These are phyloP conservation scores for Blastocladiella emersonii DNA, from an alignment of 371 early-diverging fungal genomes.

Conservation along the genomic window DNA sequence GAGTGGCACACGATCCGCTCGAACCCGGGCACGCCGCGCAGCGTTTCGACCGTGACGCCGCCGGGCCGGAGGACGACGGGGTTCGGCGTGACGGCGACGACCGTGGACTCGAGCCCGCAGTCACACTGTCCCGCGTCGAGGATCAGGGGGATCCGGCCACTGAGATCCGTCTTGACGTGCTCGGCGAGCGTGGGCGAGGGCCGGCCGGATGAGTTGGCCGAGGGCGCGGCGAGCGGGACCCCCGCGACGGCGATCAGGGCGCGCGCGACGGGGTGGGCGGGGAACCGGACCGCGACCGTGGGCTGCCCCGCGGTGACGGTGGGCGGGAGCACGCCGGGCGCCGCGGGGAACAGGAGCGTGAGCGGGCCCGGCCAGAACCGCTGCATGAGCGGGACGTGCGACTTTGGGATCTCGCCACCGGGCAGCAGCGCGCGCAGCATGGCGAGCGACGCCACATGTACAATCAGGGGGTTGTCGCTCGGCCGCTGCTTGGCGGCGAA, in stretches of 20 bases:
- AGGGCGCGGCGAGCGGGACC: conserved; percentile 95
- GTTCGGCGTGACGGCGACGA: conserved; percentile 56
- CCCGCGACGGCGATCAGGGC: conserved; percentile 74
- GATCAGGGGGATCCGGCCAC: conserved; percentile 67
- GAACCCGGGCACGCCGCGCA: conserved; percentile 36
- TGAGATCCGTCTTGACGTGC: conserved; percentile 85
- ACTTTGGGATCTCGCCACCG: conserved; percentile 32
- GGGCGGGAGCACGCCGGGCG: conserved; percentile 41
- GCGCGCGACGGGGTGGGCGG: conserved; percentile 80
- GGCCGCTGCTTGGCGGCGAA: conserved; percentile 91
- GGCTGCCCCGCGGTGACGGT: conserved; percentile 73
- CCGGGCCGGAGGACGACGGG: conserved; percentile 95
- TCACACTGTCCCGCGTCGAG: conserved; percentile 88
- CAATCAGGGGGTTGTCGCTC: conserved; percentile 96
- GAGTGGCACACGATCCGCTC: conserved; percentile 56
- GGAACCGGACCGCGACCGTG: conserved; percentile 92
- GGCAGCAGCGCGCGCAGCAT: conserved; percentile 66
- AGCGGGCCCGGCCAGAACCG: conserved; percentile 97
- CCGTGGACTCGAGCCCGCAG: conserved; percentile 94
- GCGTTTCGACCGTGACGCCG: conserved; percentile 75
- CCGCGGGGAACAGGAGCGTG: conserved; percentile 79
- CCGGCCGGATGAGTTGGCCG: conserved; percentile 96
- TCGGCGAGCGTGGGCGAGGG: conserved; percentile 89
- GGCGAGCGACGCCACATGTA: conserved; percentile 80
- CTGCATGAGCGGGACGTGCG: conserved; percentile 50